Conservation (phyloP, 2,329 filamentous ascomycete genomes). For the Bipolaris bicolor region DNA sequence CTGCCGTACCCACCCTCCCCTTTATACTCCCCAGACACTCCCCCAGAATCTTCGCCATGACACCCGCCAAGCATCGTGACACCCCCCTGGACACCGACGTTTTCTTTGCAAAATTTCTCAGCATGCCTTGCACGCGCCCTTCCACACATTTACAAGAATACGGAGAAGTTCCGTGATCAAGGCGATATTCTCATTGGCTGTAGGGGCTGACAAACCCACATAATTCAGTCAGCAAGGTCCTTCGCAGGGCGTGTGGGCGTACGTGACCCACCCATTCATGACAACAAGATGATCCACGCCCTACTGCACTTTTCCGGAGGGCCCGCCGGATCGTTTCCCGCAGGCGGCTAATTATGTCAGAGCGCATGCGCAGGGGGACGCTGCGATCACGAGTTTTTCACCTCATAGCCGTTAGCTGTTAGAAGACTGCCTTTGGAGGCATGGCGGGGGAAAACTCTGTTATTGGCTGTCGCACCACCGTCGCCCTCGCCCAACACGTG, state of each 20-base stretch:
- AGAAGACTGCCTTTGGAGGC: conserved; percentile 23
- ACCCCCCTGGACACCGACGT: conserved; percentile 1
- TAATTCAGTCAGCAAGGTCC: conserved; percentile 18
- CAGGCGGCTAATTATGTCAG: conserved; percentile 18
- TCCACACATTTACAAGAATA: conserved; percentile 9
- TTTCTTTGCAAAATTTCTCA: conserved; percentile 7
- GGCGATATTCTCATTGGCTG: conserved; percentile 12
- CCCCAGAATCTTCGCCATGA: conserved; percentile 13
- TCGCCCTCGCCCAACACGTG: neutral
- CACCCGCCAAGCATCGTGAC: conserved; percentile 24
- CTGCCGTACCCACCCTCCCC: conserved; percentile 6
- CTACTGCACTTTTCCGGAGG: conserved; percentile 11
- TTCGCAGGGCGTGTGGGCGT: conserved; percentile 7
- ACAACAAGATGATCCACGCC: conserved; percentile 15
- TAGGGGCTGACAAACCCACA: conserved; percentile 22
- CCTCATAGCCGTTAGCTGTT: conserved; percentile 20
- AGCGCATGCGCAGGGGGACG: conserved; percentile 7
- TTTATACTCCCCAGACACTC: conserved; percentile 22
- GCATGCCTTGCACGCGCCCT: conserved; percentile 20
- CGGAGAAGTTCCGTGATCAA: conserved; percentile 5
- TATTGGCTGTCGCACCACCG: conserved; percentile 21
- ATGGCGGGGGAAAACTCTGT: conserved; percentile 27
- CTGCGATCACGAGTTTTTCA: conserved; percentile 7
- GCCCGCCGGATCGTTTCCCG: conserved; percentile 20
- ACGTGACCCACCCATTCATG: conserved; percentile 12